Evolutionary conservation across 306 rosid species (phyloP).

Genomic region (Inga laurina): DNA sequence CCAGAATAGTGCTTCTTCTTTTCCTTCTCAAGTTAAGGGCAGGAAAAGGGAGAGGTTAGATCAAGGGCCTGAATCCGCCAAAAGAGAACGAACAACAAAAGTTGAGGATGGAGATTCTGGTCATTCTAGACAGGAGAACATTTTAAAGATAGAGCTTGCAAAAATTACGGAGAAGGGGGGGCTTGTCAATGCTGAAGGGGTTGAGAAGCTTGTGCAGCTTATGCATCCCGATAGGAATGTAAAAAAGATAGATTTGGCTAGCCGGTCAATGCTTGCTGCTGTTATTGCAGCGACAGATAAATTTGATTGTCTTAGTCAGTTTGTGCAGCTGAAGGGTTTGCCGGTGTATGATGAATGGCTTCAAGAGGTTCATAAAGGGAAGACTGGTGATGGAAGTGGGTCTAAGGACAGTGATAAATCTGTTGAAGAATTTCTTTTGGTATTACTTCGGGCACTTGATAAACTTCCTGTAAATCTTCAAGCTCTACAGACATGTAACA

Average conservation of each 20-base stretch:
- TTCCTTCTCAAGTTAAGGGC: slow-evolving; percentile 65
- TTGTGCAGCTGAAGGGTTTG: slow-evolving; percentile 77
- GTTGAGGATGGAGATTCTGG: slow-evolving; percentile 69
- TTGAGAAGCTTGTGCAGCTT: slow-evolving; percentile 78
- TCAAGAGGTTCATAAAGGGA: slow-evolving; percentile 82
- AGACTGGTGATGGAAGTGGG: slow-evolving; percentile 62
- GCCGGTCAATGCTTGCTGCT: slow-evolving; percentile 72
- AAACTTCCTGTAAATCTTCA: slow-evolving; percentile 79
- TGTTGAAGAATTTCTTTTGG: slow-evolving; percentile 79
- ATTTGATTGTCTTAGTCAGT: slow-evolving; percentile 64
- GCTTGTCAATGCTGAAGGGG: slow-evolving; percentile 70
- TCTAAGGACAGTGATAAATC: slow-evolving; percentile 66
- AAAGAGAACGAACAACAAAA: slow-evolving; percentile 61
- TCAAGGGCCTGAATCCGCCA: slow-evolving; percentile 61
- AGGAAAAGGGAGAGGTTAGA: slow-evolving; percentile 85
- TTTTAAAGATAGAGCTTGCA: slow-evolving; percentile 63
- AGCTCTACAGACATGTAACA: slow-evolving; percentile 67
- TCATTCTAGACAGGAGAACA: slow-evolving; percentile 54
- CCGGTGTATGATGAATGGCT: slow-evolving; percentile 92
- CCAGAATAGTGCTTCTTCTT: slow-evolving; percentile 62
- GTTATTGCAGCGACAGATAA: slow-evolving; percentile 79
- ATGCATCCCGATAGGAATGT: slow-evolving; percentile 66
- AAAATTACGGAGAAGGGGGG: slow-evolving; percentile 82
- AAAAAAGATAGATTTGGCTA: slow-evolving; percentile 73
- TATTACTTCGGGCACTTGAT: slow-evolving; percentile 78